Evolutionary conservation across 768 basidiomycete genomes (phyloP).

Genomic region (Sporobolomyces roseus): DNA sequence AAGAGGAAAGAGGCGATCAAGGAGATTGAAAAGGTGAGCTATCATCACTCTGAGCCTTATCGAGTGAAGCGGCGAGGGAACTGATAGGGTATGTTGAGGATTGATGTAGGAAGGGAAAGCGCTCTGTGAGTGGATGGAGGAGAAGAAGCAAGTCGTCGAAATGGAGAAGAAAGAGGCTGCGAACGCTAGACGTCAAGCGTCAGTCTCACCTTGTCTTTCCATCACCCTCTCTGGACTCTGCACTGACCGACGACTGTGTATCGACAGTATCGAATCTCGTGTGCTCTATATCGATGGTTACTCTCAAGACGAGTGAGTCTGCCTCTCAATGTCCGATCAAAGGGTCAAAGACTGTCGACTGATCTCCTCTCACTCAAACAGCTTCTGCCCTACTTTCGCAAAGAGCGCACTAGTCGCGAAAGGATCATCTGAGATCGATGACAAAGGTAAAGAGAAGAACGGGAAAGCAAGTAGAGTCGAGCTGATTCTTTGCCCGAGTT

Average conservation of each 20-base stretch:
- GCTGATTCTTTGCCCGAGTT: not conserved
- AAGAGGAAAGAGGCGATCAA: not conserved
- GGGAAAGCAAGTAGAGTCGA: too few relatives aligned
- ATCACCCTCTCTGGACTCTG: not conserved
- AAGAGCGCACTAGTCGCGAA: not conserved
- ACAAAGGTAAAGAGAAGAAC: too few relatives aligned
- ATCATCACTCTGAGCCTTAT: not conserved
- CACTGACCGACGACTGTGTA: not conserved
- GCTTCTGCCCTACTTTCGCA: not conserved
- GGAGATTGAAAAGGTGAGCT: not conserved
- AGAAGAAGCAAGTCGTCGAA: not conserved
- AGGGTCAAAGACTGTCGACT: too few relatives aligned
- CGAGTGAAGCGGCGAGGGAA: too few relatives aligned
- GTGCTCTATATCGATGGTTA: not conserved
- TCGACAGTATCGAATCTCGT: not conserved
- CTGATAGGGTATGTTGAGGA: too few relatives aligned
- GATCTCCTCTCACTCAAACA: not conserved
- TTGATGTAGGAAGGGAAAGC: not conserved
- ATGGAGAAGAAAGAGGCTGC: not conserved
- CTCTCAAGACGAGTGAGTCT: not conserved
- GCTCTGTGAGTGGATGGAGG: not conserved
- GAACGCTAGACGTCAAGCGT: not conserved
- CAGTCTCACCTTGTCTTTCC: not conserved
- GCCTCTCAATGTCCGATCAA: too few relatives aligned
- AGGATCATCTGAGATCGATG: constrained; percentile 1